Conservation (phyloP, 306 rosid species). For the Ammopiptanthus mongolicus region DNA sequence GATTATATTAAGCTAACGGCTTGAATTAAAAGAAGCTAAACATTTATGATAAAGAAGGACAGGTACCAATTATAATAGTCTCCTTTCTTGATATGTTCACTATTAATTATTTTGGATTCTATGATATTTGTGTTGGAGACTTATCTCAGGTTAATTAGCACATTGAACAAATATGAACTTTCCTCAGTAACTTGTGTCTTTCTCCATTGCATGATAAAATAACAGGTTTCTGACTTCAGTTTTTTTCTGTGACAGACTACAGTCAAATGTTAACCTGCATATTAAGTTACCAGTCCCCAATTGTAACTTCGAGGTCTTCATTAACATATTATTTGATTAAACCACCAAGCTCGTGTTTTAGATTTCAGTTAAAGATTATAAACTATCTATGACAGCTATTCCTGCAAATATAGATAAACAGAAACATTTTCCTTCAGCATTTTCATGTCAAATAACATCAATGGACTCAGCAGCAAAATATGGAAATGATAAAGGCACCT, state of each 20-base stretch:
- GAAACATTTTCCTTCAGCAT: background rate
- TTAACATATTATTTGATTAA: background rate
- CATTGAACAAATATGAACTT: background rate
- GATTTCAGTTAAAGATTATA: background rate
- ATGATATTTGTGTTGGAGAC: conserved; percentile 1
- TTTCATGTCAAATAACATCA: background rate
- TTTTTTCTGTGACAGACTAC: background rate
- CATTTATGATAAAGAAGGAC: background rate
- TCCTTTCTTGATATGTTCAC: background rate
- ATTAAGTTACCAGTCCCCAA: background rate
- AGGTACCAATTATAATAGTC: background rate
- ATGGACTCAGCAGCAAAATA: background rate
- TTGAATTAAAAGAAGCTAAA: background rate
- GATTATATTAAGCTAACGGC: conserved; percentile 6
- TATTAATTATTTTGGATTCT: background rate
- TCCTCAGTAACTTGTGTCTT: background rate
- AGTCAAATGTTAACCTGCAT: background rate
- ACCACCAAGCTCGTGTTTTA: background rate
- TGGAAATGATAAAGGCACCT: background rate
- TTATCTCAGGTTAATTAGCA: background rate
- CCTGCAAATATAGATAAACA: background rate
- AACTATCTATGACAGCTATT: background rate
- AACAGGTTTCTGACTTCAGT: background rate
- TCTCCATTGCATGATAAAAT: background rate
- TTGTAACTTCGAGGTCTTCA: conserved; percentile 8